Evolutionary conservation across 495 filamentous ascomycete species (phyloP).

Genomic region (Lasiosphaeris hirsuta): DNA sequence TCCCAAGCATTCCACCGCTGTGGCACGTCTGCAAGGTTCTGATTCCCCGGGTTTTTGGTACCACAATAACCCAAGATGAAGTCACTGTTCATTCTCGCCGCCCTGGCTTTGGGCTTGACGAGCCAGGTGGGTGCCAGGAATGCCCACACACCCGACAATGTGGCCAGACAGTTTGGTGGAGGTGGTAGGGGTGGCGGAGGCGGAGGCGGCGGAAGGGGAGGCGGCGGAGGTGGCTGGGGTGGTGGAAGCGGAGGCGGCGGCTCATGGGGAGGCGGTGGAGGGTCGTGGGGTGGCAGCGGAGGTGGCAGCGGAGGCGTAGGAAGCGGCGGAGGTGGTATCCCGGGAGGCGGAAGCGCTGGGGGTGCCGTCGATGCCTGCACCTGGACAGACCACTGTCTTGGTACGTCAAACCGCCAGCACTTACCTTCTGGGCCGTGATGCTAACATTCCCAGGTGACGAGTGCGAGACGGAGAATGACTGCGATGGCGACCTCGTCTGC

Average conservation of each 20-base stretch:
- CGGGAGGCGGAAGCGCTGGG: not conserved
- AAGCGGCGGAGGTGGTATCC: not conserved
- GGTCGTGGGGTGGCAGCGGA: not conserved
- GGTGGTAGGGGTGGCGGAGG: not conserved
- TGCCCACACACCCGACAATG: not conserved
- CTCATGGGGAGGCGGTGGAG: not conserved
- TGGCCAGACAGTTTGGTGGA: not conserved
- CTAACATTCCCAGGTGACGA: slow-evolving; percentile 19
- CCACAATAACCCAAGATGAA: not conserved
- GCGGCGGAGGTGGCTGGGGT: not conserved
- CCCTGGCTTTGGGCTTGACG: not conserved
- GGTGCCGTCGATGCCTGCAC: slow-evolving; percentile 6
- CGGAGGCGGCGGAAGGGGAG: not conserved
- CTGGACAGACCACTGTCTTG: slow-evolving; percentile 28
- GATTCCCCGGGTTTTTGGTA: not conserved
- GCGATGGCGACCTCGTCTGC: slow-evolving; percentile 23
- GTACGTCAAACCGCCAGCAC: slow-evolving; percentile 3
- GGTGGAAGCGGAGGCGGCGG: not conserved
- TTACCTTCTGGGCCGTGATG: not conserved
- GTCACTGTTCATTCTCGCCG: not conserved
- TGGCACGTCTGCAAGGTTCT: not conserved
- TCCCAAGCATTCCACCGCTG: not conserved
- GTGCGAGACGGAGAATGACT: slow-evolving; percentile 21
- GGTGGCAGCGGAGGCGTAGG: not conserved
- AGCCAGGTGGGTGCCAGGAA: not conserved